Conservation (phyloP, 2,329 filamentous ascomycete species). For the Pseudocercospora vitis region DNA sequence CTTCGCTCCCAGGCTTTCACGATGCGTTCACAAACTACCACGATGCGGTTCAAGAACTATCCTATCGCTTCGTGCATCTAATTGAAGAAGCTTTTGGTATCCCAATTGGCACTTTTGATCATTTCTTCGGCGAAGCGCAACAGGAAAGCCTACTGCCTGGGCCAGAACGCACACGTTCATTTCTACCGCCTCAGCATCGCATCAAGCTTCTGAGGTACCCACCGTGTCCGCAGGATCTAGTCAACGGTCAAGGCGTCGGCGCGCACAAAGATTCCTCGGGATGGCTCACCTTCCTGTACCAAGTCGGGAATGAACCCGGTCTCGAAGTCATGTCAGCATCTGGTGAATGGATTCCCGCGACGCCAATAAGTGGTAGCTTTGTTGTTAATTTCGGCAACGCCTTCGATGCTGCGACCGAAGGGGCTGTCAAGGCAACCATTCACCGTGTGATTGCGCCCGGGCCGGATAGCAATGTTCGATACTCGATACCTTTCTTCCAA, state of each 20-base stretch:
- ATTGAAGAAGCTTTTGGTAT: slow-evolving; percentile 58
- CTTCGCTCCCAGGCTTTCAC: slow-evolving; percentile 36
- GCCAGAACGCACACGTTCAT: slow-evolving; percentile 2
- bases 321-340: slow-evolving; percentile 54
- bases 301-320: slow-evolving; percentile 56
- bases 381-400: slow-evolving; percentile 62
- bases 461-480: slow-evolving; percentile 28
- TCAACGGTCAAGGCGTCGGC: slow-evolving; percentile 55
- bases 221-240: slow-evolving; percentile 25
- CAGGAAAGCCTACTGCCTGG: not conserved
- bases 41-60: slow-evolving; percentile 51
- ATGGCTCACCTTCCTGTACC: slow-evolving; percentile 65
- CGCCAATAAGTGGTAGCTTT: slow-evolving; percentile 50
- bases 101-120: slow-evolving; percentile 49
- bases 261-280: slow-evolving; percentile 64
- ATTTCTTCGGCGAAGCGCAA: slow-evolving; percentile 46
- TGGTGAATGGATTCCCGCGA: slow-evolving; percentile 54
- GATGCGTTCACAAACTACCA: slow-evolving; percentile 49
- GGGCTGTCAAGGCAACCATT: slow-evolving; percentile 56
- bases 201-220: slow-evolving; percentile 61
- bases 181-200: slow-evolving; percentile 53
- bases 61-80: slow-evolving; percentile 56
- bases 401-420: slow-evolving; percentile 58
- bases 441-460: slow-evolving; percentile 37
- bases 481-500: slow-evolving; percentile 43